These are phyloP conservation scores for Fusarium coicis DNA, from an alignment of 2,329 filamentous ascomycete genomes.

Conservation along the genomic window DNA sequence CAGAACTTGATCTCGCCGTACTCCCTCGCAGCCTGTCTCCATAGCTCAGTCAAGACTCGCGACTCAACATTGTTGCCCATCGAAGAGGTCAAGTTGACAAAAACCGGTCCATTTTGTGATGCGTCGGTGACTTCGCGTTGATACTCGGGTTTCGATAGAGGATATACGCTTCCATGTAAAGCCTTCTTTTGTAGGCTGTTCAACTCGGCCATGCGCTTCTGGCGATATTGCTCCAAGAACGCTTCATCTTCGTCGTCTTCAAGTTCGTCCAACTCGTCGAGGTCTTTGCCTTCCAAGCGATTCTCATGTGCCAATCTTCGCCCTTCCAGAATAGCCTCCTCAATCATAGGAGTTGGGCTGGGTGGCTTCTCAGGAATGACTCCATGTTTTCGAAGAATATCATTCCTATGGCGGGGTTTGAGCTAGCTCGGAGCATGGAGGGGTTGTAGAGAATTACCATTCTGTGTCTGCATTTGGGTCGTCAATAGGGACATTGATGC, in stretches of 20 bases:
- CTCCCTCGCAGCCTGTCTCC: slow-evolving; percentile 83
- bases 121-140: slow-evolving; percentile 90
- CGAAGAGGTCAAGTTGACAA: slow-evolving; percentile 86
- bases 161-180: slow-evolving; percentile 90
- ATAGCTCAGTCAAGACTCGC: slow-evolving; percentile 83
- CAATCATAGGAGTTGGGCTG: slow-evolving; percentile 93
- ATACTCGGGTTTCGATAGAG: slow-evolving; percentile 94
- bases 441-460: slow-evolving; percentile 70
- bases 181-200: slow-evolving; percentile 78
- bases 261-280: slow-evolving; percentile 92
- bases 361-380: slow-evolving; percentile 98
- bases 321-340: slow-evolving; percentile 90
- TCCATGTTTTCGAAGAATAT: slow-evolving; percentile 96
- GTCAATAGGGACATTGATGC: slow-evolving; percentile 85
- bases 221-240: slow-evolving; percentile 87
- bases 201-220: slow-evolving; percentile 88
- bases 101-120: slow-evolving; percentile 73
- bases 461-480: slow-evolving; percentile 98
- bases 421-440: slow-evolving; percentile 33
- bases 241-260: slow-evolving; percentile 96
- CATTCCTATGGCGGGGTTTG: slow-evolving; percentile 75
- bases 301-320: slow-evolving; percentile 89
- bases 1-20: slow-evolving; percentile 98
- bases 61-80: slow-evolving; percentile 86
- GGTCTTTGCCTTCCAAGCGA: slow-evolving; percentile 89